phyloP scores from a whole-genome alignment of 495 filamentous ascomycete species.

The Aspergillus asperescens region DNA sequence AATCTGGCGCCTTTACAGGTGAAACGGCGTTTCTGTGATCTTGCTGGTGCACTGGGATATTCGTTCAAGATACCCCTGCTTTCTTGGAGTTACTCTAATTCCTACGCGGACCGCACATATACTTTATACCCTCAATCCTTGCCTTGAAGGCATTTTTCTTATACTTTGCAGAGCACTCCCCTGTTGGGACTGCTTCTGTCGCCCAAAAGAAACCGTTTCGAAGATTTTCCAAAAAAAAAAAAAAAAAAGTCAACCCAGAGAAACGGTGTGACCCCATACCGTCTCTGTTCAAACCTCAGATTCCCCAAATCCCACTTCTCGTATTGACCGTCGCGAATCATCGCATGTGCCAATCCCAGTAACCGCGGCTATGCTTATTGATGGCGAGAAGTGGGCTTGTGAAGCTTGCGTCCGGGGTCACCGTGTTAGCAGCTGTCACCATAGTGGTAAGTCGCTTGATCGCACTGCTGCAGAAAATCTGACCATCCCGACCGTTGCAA shows the following conservation, averaged over 20 bases:
- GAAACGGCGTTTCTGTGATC: slow-evolving; percentile 37
- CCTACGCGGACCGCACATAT: slow-evolving; percentile 31
- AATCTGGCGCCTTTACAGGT: slow-evolving; percentile 25
- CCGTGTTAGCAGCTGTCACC: slow-evolving; percentile 91
- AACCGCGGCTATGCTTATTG: slow-evolving; percentile 65
- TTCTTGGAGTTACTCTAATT: slow-evolving; percentile 34
- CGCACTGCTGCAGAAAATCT: slow-evolving; percentile 16
- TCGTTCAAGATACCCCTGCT: slow-evolving; percentile 40
- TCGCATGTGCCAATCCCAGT: slow-evolving; percentile 44
- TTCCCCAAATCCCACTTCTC: slow-evolving; percentile 14
- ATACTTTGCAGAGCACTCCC: slow-evolving; percentile 25
- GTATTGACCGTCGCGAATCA: slow-evolving; percentile 34
- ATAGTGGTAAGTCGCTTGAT: slow-evolving; percentile 61
- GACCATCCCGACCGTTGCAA: slow-evolving; percentile 5
- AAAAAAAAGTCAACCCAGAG: slow-evolving; percentile 8
- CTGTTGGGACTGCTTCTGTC: slow-evolving; percentile 18
- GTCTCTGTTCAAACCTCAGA: slow-evolving; percentile 19
- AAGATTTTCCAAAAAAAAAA: slow-evolving; percentile 6
- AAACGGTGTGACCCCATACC: slow-evolving; percentile 6
- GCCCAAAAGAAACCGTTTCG: slow-evolving; percentile 11
- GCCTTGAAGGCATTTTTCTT: slow-evolving; percentile 43
- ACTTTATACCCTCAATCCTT: slow-evolving; percentile 28
- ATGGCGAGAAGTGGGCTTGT: slow-evolving; percentile 87
- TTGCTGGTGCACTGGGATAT: slow-evolving; percentile 35
- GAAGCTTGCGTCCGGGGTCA: slow-evolving; percentile 93